phyloP scores from a whole-genome alignment of 208 protist genomes.

The Crithidia brevicula region DNA sequence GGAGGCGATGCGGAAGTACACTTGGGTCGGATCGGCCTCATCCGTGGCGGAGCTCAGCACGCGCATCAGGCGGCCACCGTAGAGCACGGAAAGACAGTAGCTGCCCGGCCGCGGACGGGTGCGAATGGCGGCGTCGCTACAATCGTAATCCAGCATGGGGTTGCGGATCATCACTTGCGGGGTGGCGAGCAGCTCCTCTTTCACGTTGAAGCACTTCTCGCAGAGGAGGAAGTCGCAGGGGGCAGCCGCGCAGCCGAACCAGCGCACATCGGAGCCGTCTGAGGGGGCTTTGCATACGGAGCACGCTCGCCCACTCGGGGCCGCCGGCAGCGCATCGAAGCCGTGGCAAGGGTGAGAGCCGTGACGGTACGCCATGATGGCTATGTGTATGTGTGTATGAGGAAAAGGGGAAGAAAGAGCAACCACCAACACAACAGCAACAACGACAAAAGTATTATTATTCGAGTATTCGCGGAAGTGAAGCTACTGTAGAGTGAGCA shows the following conservation, averaged over 20 bases:
- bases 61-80: conserved; percentile 62
- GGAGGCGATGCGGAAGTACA: conserved; percentile 71
- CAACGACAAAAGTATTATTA: no score
- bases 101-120: conserved; percentile 62
- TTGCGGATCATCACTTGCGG: conserved; percentile 78
- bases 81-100: conserved; percentile 70
- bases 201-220: conserved; percentile 80
- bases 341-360: conserved; percentile 74
- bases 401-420: background rate
- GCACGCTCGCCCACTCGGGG: conserved; percentile 34
- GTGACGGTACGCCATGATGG: conserved; percentile 37
- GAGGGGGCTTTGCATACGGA: conserved; percentile 64
- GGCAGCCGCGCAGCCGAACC: conserved; percentile 57
- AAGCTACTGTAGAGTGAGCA: no score
- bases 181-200: conserved; percentile 60
- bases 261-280: conserved; percentile 49
- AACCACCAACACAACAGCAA: no score
- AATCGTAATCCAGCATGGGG: conserved; percentile 53
- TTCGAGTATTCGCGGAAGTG: no score
- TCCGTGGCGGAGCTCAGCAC: conserved; percentile 68
- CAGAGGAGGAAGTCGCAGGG: conserved; percentile 66
- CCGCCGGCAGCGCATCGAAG: conserved; percentile 32
- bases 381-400: no score
- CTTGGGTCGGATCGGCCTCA: conserved; percentile 39
- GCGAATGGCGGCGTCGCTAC: conserved; percentile 48